Percentiles rank a stretch among this genome's conserved stretches.
These are phyloP conservation scores for Pythium phragmiticola DNA, from an alignment of 352 stramenopile genomes.

Conservation along the genomic window DNA sequence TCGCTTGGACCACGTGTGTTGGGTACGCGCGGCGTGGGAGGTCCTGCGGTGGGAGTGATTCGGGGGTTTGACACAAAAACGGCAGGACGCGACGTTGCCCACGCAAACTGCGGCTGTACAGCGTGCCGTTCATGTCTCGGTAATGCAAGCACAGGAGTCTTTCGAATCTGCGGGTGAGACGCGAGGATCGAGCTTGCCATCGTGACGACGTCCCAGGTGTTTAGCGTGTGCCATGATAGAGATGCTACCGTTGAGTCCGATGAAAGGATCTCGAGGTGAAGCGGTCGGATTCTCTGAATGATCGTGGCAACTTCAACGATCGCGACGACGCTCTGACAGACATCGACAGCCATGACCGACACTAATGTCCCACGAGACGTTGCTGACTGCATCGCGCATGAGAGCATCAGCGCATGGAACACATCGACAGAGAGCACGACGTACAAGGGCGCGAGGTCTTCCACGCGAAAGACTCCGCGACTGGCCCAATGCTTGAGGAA, in stretches of 20 bases:
- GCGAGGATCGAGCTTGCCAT: neutral
- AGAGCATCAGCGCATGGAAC: conserved; percentile 25
- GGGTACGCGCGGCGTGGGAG: neutral
- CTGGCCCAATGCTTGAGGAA: conserved; percentile 39
- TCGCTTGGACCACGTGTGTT: neutral
- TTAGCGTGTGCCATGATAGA: neutral
- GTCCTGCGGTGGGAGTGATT: no score
- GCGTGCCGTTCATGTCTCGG: no score
- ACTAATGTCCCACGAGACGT: neutral
- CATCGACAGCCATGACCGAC: neutral
- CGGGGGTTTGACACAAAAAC: no score
- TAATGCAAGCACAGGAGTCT: no score
- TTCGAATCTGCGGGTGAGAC: neutral
- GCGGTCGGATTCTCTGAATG: neutral
- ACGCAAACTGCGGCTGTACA: no score
- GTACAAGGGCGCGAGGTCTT: conserved; percentile 31
- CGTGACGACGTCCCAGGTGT: neutral
- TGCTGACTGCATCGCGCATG: conserved; percentile 14
- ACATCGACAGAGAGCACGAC: conserved; percentile 21
- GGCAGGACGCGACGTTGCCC: no score
- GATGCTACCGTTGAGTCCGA: neutral
- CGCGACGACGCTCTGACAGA: conserved; percentile 6
- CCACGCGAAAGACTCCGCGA: conserved; percentile 8
- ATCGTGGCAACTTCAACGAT: conserved; percentile 3
- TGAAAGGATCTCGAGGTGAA: neutral